A percentile compares a stretch with the other conserved stretches of the same genome.
Conservation (phyloP, 179 eudicot species). For the Beta corolliflora region DNA sequence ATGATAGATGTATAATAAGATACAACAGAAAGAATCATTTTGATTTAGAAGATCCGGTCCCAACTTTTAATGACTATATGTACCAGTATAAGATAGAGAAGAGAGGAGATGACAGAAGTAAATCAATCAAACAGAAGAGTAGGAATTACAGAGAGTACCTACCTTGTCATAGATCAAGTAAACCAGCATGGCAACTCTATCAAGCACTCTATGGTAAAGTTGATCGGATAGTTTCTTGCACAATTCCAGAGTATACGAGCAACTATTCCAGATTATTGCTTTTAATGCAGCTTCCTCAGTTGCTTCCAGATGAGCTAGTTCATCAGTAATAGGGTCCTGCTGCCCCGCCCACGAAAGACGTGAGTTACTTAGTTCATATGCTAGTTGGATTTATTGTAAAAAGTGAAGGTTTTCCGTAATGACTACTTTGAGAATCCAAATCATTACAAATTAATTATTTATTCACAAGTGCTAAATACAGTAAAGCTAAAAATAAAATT, state of each 20-base stretch:
- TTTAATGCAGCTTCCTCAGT: not conserved
- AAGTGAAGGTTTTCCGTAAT: too few species aligned
- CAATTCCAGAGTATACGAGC: not conserved
- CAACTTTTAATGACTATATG: too few species aligned
- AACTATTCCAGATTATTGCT: not conserved
- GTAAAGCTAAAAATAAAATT: not conserved
- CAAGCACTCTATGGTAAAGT: not conserved
- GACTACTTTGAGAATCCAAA: not conserved
- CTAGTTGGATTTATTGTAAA: not conserved
- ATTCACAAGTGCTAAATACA: not conserved
- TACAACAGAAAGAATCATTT: too few species aligned
- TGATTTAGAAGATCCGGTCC: too few species aligned
- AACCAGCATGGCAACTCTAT: not conserved
- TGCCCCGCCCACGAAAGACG: not conserved
- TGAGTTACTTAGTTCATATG: not conserved
- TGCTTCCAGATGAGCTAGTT: not conserved
- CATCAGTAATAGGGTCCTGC: not conserved
- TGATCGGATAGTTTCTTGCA: slow-evolving; percentile 2
- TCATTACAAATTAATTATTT: not conserved
- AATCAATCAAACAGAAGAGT: too few species aligned
- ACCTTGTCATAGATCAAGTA: slow-evolving; percentile 1
- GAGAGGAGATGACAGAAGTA: too few species aligned
- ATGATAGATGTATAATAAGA: too few species aligned
- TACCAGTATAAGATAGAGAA: too few species aligned
- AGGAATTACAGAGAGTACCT: too few species aligned